Base-by-base conservation (phyloP, 2,329 filamentous ascomycete species). In the Bipolaris bicolor region DNA sequence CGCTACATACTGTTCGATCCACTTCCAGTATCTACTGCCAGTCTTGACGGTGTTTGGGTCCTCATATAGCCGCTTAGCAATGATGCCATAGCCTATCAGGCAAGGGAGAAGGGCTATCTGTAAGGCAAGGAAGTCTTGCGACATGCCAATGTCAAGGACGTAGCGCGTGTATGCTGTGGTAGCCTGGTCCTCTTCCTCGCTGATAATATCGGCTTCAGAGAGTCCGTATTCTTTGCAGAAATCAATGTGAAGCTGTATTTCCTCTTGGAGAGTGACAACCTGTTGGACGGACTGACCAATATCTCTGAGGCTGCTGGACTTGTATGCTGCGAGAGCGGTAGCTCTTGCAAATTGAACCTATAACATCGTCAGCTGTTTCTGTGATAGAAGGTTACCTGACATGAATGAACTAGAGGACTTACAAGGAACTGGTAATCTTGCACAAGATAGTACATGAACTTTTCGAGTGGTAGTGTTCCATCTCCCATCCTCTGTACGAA, bases 351-450 rank as follows among this genome's bases (percentile, higher is more conserved):
- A 98, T 70, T 97, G 93, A 45, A 90, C 84, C 89, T 92, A 31
- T 10, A 3, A 10, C 26, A n/a, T 6, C 18, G 51, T 72, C 37
- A 70, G 47, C 39, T n/a, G 7, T n/a, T 22, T 18, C 36, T 24
- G 6, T 16, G 7, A 18, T 15, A 15, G 10, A 22, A 5, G 10
- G 9, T 15, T n/a, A 33, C 5, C 24, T n/a, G 29, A 5, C 7
- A 37, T 31, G 39, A 11, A 37, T 31, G 16, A 1, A 16, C 13
- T 18, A 18, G 13, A 24, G 33, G 31, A 71, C 82, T 40, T 68
- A 95, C 90, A 41, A 97, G 79, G 70, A 95, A 98, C 4, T 97
- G 82, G 69, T 97, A 97, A 70, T 98, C 94, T 68, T 98, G 94
- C 9, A 95, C 84, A 54, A 98, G 86, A 73, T 97, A 98, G 37